Base-by-base conservation (phyloP, 2,329 filamentous ascomycete genomes). In the Blastomyces emzantsi region DNA sequence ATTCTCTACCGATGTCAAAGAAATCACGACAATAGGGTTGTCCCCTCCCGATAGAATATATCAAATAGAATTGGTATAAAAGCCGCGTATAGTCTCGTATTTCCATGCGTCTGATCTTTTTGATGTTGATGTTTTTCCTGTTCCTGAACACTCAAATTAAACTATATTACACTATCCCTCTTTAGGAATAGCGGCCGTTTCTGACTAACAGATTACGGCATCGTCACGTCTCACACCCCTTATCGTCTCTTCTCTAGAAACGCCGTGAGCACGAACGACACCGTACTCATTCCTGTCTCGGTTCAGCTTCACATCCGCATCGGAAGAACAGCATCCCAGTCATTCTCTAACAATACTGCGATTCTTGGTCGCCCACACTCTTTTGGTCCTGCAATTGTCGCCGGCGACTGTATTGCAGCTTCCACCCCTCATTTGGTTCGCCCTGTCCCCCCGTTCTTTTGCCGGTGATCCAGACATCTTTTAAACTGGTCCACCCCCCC, bases 311-410 rank as follows among this genome's bases (percentile, higher is more conserved):
- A 19, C 57, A 43, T 41, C 17, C 22, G 43, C 41, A n/a, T 47
- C 41, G 9, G 25, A 19, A 30, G 15, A 25, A 11, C 30, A n/a
- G 22, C 22, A 2, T 6, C 57, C 25, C 39, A 43, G n/a, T 47
- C 17, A 30, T 41, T 60, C 41, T 25, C 28, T 54, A 43, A 13
- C 19, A 52, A 15, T 30, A 22, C 47, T n/a, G 60, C 47, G 45
- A 52, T 47, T n/a, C 51, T 43, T 33, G 22, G 61, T 56, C 61
- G 13, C 39, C 51, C 51, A 49, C 61, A 22, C 36, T 62, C 61
- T 6, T 39, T 61, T 52, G 45, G 47, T 25, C 43, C 51, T 47
- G 47, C 60, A 61, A 52, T 62, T 47, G 61, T 62, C 52, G 61
- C 61, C 39, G 61, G 61, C 61, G 61, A 62, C 52, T 4, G 17